Percentiles rank a stretch among this genome's conserved stretches.
Conservation (phyloP, 352 stramenopile genomes). For the Phytopythium aichiense region DNA sequence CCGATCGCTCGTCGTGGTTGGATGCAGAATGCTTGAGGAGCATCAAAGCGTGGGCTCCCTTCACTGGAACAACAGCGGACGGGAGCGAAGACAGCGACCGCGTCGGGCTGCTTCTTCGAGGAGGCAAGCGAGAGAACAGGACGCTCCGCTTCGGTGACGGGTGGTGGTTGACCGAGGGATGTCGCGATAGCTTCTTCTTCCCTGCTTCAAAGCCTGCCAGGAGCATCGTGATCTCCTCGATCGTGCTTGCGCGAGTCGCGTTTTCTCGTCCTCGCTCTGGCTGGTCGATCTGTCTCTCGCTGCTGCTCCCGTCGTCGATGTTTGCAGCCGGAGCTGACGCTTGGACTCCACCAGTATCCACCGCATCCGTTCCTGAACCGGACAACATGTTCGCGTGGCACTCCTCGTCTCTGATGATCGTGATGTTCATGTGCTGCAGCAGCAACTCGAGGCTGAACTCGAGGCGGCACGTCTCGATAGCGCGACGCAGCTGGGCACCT, state of each 20-base stretch:
- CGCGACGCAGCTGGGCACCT: conserved; percentile 46
- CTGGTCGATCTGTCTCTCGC: not conserved
- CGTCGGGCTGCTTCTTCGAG: conserved; percentile 15
- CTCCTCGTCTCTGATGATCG: conserved; percentile 14
- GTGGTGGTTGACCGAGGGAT: not conserved
- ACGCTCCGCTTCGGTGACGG: conserved; percentile 17
- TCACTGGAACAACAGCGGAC: not conserved
- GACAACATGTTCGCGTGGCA: not conserved
- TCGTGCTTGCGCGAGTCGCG: conserved; percentile 11
- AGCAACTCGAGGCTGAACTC: conserved; percentile 63
- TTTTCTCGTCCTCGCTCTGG: conserved; percentile 10
- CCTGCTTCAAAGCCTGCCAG: conserved; percentile 15
- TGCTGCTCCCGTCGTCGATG: not conserved
- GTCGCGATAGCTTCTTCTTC: conserved; percentile 17
- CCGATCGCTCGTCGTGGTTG: not conserved
- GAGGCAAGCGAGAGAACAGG: conserved; percentile 30
- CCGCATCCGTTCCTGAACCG: too few species aligned
- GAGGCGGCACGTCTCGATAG: conserved; percentile 49
- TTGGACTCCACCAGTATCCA: not conserved
- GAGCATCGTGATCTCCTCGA: conserved; percentile 26
- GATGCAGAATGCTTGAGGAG: not conserved
- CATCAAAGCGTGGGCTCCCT: not conserved
- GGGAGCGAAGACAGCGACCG: not conserved
- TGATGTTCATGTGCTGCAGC: conserved; percentile 53
- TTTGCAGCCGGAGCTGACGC: not conserved